Evolutionary conservation across 1,284 basidiomycete species (phyloP).

Genomic region (Pseudozyma hubeiensis): DNA sequence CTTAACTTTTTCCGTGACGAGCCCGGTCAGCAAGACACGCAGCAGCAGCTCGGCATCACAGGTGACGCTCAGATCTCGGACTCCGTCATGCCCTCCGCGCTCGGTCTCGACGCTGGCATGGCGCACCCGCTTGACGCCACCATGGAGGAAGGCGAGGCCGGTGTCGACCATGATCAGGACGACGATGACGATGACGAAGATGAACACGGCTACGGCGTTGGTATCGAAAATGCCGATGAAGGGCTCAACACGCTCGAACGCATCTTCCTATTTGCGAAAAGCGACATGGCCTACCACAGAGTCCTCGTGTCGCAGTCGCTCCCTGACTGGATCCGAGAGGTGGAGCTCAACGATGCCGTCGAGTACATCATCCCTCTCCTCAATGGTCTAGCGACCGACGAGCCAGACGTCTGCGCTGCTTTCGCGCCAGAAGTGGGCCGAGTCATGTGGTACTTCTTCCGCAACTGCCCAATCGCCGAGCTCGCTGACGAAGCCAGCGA

Average conservation of each 20-base stretch:
- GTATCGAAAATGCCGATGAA: constrained; percentile 38
- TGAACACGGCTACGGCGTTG: constrained; percentile 21
- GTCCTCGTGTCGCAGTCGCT: constrained; percentile 77
- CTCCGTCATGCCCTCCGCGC: constrained; percentile 40
- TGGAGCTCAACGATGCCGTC: constrained; percentile 84
- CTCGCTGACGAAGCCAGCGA: constrained; percentile 42
- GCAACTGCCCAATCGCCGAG: constrained; percentile 71
- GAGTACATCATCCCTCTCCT: constrained; percentile 93
- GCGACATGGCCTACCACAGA: constrained; percentile 82
- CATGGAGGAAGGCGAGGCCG: constrained; percentile 23
- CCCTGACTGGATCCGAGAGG: constrained; percentile 66
- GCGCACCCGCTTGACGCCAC: constrained; percentile 23
- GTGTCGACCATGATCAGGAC: constrained; percentile 10
- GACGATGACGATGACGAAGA: constrained; percentile 26
- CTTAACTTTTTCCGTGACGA: constrained; percentile 53
- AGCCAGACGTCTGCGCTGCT: constrained; percentile 90
- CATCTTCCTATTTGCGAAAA: constrained; percentile 91
- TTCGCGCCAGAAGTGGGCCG: constrained; percentile 83
- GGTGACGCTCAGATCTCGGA: constrained; percentile 36
- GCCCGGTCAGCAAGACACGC: constrained; percentile 15
- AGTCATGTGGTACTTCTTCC: constrained; percentile 95
- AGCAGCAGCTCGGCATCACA: constrained; percentile 19
- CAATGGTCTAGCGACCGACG: constrained; percentile 87
- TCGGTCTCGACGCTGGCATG: constrained; percentile 40
- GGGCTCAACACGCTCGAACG: constrained; percentile 82